phyloP scores from a whole-genome alignment of 2,329 filamentous ascomycete species.

The Drechslera avenae region DNA sequence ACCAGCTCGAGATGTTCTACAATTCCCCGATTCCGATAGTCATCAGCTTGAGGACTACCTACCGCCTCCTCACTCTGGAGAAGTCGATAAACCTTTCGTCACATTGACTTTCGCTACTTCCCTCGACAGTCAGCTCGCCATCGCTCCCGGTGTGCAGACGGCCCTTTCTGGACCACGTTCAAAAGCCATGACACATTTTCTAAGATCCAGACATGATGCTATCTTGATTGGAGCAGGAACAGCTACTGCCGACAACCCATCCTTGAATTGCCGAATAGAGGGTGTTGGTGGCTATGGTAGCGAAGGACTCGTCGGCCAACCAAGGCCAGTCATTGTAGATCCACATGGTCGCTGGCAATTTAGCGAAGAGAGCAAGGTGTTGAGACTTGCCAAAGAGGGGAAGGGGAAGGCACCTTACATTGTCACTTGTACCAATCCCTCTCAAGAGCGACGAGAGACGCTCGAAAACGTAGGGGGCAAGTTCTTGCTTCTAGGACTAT shows the following conservation, averaged over 20 bases:
- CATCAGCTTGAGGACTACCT: slow-evolving; percentile 59
- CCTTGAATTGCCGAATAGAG: slow-evolving; percentile 78
- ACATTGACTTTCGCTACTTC: slow-evolving; percentile 92
- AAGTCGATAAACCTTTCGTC: slow-evolving; percentile 24
- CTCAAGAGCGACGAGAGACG: slow-evolving; percentile 35
- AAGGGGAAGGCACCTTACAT: slow-evolving; percentile 76
- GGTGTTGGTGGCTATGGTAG: slow-evolving; percentile 63
- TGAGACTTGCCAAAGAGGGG: slow-evolving; percentile 67
- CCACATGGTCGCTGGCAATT: slow-evolving; percentile 76
- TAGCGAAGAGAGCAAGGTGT: slow-evolving; percentile 64
- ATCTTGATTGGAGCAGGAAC: slow-evolving; percentile 87
- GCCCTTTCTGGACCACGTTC: slow-evolving; percentile 79
- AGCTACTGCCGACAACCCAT: slow-evolving; percentile 81
- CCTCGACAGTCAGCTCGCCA: slow-evolving; percentile 78
- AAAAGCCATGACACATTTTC: slow-evolving; percentile 91
- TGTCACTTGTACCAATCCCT: slow-evolving; percentile 48
- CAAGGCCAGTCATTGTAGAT: slow-evolving; percentile 82
- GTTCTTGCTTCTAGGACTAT: slow-evolving; percentile 13
- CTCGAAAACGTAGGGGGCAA: slow-evolving; percentile 37
- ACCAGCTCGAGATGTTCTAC: slow-evolving; percentile 31
- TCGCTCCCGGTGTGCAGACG: slow-evolving; percentile 80
- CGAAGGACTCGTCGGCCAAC: slow-evolving; percentile 64
- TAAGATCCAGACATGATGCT: slow-evolving; percentile 80
- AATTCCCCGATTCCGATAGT: slow-evolving; percentile 52
- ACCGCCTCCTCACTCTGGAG: slow-evolving; percentile 32